Evolutionary conservation across 2,329 filamentous ascomycete species (phyloP).

Genomic region (Ramularia endophylla): DNA sequence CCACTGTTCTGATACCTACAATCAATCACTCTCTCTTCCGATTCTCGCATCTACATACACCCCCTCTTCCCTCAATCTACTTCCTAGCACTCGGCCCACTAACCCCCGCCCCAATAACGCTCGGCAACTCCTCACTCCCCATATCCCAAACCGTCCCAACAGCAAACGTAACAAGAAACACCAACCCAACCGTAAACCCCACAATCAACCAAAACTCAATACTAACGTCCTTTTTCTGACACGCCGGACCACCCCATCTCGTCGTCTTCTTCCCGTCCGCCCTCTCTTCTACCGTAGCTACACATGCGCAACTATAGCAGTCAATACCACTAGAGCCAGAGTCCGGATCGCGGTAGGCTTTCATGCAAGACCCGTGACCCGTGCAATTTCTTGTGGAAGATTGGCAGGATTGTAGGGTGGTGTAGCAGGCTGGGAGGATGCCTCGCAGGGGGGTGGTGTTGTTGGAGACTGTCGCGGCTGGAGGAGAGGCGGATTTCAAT

Average conservation of each 20-base stretch:
- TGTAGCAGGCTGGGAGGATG: conserved; percentile 69
- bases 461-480: conserved; percentile 31
- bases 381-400: conserved; percentile 72
- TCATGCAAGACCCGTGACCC: conserved; percentile 69
- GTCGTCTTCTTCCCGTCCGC: conserved; percentile 54
- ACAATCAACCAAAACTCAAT: conserved; percentile 82
- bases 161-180: conserved; percentile 62
- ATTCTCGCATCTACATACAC: neutral
- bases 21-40: neutral
- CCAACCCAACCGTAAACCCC: conserved; percentile 64
- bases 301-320: conserved; percentile 79
- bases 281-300: conserved; percentile 49
- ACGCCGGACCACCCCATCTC: conserved; percentile 78
- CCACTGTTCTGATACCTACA: no score
- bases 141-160: conserved; percentile 77
- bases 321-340: conserved; percentile 35
- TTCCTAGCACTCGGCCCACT: conserved; percentile 59
- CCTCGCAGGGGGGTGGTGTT: conserved; percentile 38
- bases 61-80: conserved; percentile 6
- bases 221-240: conserved; percentile 88
- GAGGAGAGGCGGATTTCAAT: conserved; percentile 26
- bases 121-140: conserved; percentile 80
- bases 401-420: conserved; percentile 61
- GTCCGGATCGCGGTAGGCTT: conserved; percentile 54
- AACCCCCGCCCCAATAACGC: conserved; percentile 94